Base-by-base conservation (phyloP, 73 alveolate species). In the Tetrahymena borealis region DNA sequence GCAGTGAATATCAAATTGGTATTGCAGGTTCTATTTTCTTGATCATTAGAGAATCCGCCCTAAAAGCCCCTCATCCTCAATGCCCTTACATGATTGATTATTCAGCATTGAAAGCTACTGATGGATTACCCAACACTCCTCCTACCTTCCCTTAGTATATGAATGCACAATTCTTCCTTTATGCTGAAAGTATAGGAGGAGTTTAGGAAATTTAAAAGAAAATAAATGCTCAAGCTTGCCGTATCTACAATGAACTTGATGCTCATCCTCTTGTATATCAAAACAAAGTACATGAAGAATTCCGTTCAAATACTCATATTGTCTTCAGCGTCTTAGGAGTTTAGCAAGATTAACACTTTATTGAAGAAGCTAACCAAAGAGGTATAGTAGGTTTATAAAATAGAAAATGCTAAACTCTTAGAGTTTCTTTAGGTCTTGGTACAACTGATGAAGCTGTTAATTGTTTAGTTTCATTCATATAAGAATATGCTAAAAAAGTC, bases 1-100 rank as follows among this genome's bases (percentile, higher is more conserved):
- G 97, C 40, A 97, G 97, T 31, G 91, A 96, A 91, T 96, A 97
- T 96, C 93, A 97, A 35, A 91, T 97, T 32, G 99, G 97, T 11
- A 96, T 97, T 20, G 96, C 98, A 18, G 98, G 97, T n/a, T 95
- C 95, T 36, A 90, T 96, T 28, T 78, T 97, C 24, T 90, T 78
- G 39, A 93, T 97, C 20, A 94, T 97, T 39, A 94, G 97, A 78
- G 96, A 94, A 35, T 60, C 85, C 2, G 85, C 85, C 9, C n/a
- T 60, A 35, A 60, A 35, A 15, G 28, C 85, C 28, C 85, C 85
- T 60, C 85, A 60, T 20, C 85, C 85, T 35, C 28, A 60, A 60
- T 60, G 85, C 37, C 85, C 85, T 3, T 60, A 60, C 9, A 60
- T 60, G 85, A 60, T 60, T 60, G 85, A 60, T 20, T 60, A 60